These are phyloP conservation scores for Aspergillaceae sp. DNA, from an alignment of 2,329 filamentous ascomycete species.

Conservation along the genomic window DNA sequence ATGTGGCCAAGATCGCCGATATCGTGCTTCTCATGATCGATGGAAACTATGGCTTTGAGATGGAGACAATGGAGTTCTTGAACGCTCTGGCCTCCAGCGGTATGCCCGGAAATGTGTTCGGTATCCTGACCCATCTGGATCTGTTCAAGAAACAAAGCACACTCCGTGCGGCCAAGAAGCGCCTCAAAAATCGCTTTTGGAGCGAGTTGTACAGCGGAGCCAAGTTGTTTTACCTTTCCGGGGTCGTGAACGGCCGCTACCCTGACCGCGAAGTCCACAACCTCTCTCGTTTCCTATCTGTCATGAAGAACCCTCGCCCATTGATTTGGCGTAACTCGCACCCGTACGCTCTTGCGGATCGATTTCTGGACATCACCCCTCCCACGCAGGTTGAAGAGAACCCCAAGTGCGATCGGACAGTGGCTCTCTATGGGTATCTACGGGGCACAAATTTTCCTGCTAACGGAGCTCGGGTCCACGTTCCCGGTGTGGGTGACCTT, in stretches of 20 bases:
- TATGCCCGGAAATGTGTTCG: conserved; percentile 98
- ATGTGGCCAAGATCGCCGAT: conserved; percentile 93
- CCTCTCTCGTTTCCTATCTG: conserved; percentile 83
- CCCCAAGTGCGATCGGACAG: conserved; percentile 77
- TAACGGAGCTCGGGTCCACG: conserved; percentile 75
- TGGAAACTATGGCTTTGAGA: conserved; percentile 97
- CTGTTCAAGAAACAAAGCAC: conserved; percentile 90
- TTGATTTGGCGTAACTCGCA: conserved; percentile 94
- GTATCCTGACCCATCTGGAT: conserved; percentile 91
- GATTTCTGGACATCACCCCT: conserved; percentile 89
- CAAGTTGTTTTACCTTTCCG: conserved; percentile 92
- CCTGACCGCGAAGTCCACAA: conserved; percentile 96
- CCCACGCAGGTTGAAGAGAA: conserved; percentile 85
- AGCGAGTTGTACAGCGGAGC: conserved; percentile 94
- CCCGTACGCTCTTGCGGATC: conserved; percentile 87
- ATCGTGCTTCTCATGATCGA: conserved; percentile 98
- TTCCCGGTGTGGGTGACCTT: conserved; percentile 86
- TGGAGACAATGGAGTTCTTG: conserved; percentile 99
- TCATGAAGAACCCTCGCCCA: conserved; percentile 99
- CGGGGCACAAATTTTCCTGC: conserved; percentile 90
- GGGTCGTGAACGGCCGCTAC: conserved; percentile 92
- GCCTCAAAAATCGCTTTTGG: conserved; percentile 92
- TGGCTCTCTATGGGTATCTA: conserved; percentile 88
- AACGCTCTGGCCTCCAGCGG: conserved; percentile 88
- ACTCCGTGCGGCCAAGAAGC: conserved; percentile 88